These are phyloP conservation scores for Diophrys sp. DNA, from an alignment of 73 alveolate genomes.

Conservation along the genomic window DNA sequence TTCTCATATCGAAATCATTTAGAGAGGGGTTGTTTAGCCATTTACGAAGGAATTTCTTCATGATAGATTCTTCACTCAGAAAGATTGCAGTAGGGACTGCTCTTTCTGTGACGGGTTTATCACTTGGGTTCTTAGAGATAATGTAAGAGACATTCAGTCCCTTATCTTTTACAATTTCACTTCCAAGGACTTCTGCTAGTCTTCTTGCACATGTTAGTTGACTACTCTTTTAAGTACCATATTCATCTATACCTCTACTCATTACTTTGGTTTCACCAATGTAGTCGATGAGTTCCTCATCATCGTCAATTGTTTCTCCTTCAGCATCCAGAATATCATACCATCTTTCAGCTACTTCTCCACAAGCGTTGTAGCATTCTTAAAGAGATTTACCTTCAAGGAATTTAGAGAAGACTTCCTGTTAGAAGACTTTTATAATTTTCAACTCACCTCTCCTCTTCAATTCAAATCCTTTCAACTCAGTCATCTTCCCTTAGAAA, in stretches of 20 bases:
- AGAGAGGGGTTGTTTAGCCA: slow-evolving; percentile 95
- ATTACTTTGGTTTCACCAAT: slow-evolving; percentile 93
- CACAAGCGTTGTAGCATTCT: slow-evolving; percentile 96
- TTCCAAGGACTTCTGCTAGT: slow-evolving; percentile 96
- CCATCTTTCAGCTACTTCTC: slow-evolving; percentile 85
- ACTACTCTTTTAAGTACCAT: slow-evolving; percentile 89
- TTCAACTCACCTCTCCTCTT: slow-evolving; percentile 99
- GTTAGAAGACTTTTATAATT: slow-evolving; percentile 96
- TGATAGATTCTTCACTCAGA: slow-evolving; percentile 82
- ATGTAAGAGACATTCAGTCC: slow-evolving; percentile 94
- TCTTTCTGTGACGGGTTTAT: slow-evolving; percentile 95
- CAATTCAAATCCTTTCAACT: slow-evolving; percentile 98
- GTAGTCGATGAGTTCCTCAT: slow-evolving; percentile 87
- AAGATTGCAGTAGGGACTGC: slow-evolving; percentile 98
- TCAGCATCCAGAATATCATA: slow-evolving; percentile 75
- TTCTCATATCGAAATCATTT: slow-evolving; percentile 89
- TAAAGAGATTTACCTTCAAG: slow-evolving; percentile 90
- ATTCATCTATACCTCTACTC: slow-evolving; percentile 81
- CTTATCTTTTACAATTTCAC: slow-evolving; percentile 89
- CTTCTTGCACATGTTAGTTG: slow-evolving; percentile 97
- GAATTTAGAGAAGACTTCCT: slow-evolving; percentile 96
- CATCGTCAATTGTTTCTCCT: slow-evolving; percentile 89
- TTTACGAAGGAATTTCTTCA: slow-evolving; percentile 88
- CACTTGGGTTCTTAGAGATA: slow-evolving; percentile 94
- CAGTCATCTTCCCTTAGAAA: slow-evolving; percentile 92